Evolutionary conservation across 2,329 filamentous ascomycete genomes (phyloP).

Genomic region (Alternaria infectoria): DNA sequence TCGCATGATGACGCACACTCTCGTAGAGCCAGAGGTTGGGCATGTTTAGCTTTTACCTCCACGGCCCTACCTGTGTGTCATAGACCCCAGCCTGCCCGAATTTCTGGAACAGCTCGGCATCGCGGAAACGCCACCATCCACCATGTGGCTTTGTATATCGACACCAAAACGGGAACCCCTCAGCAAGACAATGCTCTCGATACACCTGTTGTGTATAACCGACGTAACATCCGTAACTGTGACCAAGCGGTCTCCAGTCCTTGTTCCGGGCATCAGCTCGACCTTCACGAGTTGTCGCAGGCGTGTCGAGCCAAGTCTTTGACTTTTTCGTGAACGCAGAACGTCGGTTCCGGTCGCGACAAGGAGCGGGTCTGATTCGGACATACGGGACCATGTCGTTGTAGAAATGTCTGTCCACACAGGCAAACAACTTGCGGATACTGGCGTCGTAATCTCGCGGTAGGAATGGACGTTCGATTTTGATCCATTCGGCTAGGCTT

Average conservation of each 20-base stretch:
- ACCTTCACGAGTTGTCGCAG: neutral
- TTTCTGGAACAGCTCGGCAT: neutral
- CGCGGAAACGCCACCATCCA: neutral
- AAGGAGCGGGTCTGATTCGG: neutral
- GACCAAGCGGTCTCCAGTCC: neutral
- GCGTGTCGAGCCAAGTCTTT: neutral
- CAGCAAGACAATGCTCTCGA: neutral
- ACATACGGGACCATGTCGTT: neutral
- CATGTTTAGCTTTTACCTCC: neutral
- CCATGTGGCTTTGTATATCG: neutral
- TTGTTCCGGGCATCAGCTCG: neutral
- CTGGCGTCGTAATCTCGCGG: neutral
- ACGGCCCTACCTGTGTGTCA: neutral
- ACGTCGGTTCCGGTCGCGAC: neutral
- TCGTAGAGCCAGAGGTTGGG: neutral
- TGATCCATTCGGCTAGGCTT: slow-evolving; percentile 1
- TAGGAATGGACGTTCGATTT: neutral
- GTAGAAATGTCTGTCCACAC: neutral
- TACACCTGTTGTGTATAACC: neutral
- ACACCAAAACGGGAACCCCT: neutral
- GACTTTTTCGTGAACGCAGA: neutral
- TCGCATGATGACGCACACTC: neutral
- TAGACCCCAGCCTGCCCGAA: neutral
- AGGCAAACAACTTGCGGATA: neutral
- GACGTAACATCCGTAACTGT: neutral